Evolutionary conservation across 495 filamentous ascomycete species (phyloP).

Genomic region (Penicillium verhagenii): DNA sequence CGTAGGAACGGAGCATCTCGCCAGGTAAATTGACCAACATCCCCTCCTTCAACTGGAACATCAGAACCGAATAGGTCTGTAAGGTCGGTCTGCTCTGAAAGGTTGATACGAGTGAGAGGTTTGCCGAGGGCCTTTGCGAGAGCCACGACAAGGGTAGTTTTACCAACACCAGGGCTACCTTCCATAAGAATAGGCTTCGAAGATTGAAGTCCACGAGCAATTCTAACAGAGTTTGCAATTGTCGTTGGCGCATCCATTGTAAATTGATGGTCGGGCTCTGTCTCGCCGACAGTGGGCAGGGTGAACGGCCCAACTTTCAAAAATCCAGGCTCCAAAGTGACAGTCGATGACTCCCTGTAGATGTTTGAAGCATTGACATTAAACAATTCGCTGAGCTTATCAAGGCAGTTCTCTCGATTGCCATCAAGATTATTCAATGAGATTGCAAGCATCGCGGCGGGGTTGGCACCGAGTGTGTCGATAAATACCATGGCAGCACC

Average conservation of each 20-base stretch:
- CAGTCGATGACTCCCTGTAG: constrained; percentile 56
- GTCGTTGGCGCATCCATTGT: constrained; percentile 88
- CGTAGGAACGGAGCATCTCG: constrained; percentile 91
- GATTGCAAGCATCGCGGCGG: constrained; percentile 75
- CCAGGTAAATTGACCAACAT: constrained; percentile 89
- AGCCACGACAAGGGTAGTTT: constrained; percentile 88
- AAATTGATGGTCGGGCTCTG: constrained; percentile 59
- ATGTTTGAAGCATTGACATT: constrained; percentile 57
- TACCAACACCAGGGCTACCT: constrained; percentile 95
- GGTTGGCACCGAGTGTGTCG: constrained; percentile 91
- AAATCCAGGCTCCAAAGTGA: constrained; percentile 45
- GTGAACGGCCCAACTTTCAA: constrained; percentile 72
- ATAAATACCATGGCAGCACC: constrained; percentile 95
- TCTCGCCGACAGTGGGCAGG: constrained; percentile 50
- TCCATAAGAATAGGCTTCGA: constrained; percentile 90
- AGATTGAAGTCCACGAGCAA: constrained; percentile 85
- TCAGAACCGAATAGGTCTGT: constrained; percentile 98
- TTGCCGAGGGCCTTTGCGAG: constrained; percentile 75
- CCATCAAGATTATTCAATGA: constrained; percentile 53
- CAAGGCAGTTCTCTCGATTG: constrained; percentile 70
- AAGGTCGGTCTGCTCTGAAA: constrained; percentile 96
- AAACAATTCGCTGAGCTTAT: constrained; percentile 67
- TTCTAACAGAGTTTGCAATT: constrained; percentile 81
- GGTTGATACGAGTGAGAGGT: constrained; percentile 86
- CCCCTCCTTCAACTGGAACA: constrained; percentile 85